Percentiles rank a stretch among this genome's conserved stretches.
Evolutionary conservation across 1,284 basidiomycete species (phyloP).

Genomic region (Pseudomicrostroma phylloplanum): DNA sequence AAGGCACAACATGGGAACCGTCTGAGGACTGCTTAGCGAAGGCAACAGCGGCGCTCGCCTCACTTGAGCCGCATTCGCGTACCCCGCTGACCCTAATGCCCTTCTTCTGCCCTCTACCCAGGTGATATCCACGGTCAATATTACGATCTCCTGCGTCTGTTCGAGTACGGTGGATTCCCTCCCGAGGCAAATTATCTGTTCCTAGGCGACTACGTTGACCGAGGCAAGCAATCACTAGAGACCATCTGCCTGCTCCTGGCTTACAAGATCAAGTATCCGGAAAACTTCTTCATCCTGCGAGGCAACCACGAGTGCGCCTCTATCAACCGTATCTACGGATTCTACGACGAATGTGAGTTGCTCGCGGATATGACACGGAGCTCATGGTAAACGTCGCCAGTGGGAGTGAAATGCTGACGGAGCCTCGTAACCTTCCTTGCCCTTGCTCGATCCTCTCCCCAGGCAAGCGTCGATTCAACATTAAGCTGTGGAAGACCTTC

Average conservation of each 20-base stretch:
- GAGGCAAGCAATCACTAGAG: slow-evolving; percentile 96
- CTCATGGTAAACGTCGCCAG: neutral
- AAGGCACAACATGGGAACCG: no score
- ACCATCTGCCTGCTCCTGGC: slow-evolving; percentile 92
- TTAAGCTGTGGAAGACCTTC: slow-evolving; percentile 99
- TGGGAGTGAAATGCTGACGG: neutral
- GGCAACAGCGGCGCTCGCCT: no score
- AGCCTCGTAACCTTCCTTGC: neutral
- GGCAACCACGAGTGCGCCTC: slow-evolving; percentile 99
- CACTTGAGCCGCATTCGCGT: no score
- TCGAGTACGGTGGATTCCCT: slow-evolving; percentile 99
- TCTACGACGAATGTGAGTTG: slow-evolving; percentile 85
- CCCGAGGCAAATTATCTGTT: slow-evolving; percentile 97
- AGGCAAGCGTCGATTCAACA: slow-evolving; percentile 89
- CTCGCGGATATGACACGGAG: neutral
- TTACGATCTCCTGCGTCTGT: slow-evolving; percentile 92
- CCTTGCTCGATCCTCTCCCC: neutral
- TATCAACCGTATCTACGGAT: slow-evolving; percentile 97
- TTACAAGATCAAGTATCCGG: slow-evolving; percentile 96
- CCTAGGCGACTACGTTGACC: slow-evolving; percentile 95
- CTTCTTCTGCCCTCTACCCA: neutral
- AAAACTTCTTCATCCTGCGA: slow-evolving; percentile 96
- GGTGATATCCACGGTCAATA: slow-evolving; percentile 99
- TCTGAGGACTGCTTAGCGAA: no score
- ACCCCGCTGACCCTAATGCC: no score